Evolutionary conservation across 345 rosid genomes (phyloP).

Genomic region (Turnera subulata): DNA sequence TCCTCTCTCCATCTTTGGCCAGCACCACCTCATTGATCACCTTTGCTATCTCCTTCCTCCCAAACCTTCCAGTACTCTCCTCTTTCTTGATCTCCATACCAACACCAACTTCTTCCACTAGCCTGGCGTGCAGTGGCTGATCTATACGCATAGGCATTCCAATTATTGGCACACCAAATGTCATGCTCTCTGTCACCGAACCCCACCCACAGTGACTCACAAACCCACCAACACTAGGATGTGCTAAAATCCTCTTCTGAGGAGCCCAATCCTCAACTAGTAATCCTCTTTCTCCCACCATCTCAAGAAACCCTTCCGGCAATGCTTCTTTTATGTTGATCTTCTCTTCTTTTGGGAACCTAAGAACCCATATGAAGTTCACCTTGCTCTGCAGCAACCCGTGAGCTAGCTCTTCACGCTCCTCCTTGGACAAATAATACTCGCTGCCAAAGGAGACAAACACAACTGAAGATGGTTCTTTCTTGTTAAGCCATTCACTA

Average conservation of each 20-base stretch:
- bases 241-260: background rate
- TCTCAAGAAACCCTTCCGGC: background rate
- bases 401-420: background rate
- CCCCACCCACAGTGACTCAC: background rate
- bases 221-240: background rate
- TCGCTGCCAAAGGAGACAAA: constrained; percentile 10
- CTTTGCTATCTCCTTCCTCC: background rate
- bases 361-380: background rate
- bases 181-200: background rate
- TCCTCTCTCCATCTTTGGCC: background rate
- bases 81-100: background rate
- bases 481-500: constrained; percentile 32
- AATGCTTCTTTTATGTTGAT: background rate
- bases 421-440: background rate
- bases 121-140: background rate
- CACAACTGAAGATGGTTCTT: constrained; percentile 17
- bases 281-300: background rate
- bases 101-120: background rate
- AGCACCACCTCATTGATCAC: background rate
- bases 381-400: background rate
- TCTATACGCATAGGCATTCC: background rate
- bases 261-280: background rate
- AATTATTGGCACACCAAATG: background rate
- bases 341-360: background rate
- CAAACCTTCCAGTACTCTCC: background rate